Base-by-base conservation (phyloP, 1,284 basidiomycete genomes). In the Cutaneotrichosporon dermatis region DNA sequence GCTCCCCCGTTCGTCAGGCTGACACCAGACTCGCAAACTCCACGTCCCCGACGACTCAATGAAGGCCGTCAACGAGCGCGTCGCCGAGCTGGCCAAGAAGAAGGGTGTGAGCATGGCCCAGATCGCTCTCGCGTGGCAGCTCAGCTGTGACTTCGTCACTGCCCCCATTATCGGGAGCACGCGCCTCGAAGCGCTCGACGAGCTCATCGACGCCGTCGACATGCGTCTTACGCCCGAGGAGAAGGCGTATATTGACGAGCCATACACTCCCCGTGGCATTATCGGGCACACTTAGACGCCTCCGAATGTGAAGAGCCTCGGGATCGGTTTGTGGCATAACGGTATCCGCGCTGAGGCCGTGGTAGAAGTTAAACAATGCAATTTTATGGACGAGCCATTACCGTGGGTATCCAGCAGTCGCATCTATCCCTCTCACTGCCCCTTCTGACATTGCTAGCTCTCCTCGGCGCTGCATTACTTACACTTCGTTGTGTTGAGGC, bases 101-200 rank as follows among this genome's bases (percentile, higher is more conserved):
- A 76, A 72, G 52, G 80, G 78, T 1, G 66, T 82, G 51, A 79
- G 76, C 61, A 86, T 86, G 84, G 82, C 83, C 1, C 84, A 85
- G 66, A 76, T 86, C 40, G 78, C 81, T 2, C 62, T 83, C 6
- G 84, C 84, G 10, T 86, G 84, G 84, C 66, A 72, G 4, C 58
- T 84, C 34, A 61, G 72, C 34, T 68, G 70, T 16, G 60, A 63
- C 16, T 67, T 61, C 43, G 59, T 74, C 43, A 73, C 73, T 1
- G 75, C 76, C 11, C 75, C 75, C 2, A 76, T 76, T 54, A 61
- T 78, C 10, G 75, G 76, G 3, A 68, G 69, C 9, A 76, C 74
- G 3, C 70, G 59, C 10, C 46, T 73, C 4, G 69, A 69, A 16
- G 69, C 69, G 35, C 63, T 76, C 34, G 63, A 70, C 44, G 75